Conservation (phyloP, 148 eudicot genomes). For the Rheum nobile region DNA sequence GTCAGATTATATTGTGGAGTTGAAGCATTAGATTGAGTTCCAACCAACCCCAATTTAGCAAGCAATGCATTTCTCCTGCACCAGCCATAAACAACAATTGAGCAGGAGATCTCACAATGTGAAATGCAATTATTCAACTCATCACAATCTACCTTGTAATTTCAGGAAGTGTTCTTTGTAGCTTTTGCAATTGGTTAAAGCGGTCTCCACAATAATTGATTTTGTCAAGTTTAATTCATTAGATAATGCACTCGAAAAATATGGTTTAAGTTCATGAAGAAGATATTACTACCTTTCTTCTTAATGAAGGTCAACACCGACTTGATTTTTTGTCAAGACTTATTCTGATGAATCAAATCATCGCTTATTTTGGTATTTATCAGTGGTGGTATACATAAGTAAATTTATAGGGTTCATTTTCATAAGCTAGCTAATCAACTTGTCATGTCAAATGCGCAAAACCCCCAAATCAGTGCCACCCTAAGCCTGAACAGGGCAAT, state of each 20-base stretch:
- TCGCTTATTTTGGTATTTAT: too few species aligned
- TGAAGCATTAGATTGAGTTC: constrained; percentile 63
- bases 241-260: constrained; percentile 6
- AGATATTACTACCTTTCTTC: constrained; percentile 58
- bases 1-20: constrained; percentile 20
- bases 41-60: constrained; percentile 49
- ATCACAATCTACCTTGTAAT: constrained; percentile 39
- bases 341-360: too few species aligned
- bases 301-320: constrained; percentile 80
- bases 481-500: too few species aligned
- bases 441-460: too few species aligned
- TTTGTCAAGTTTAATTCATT: constrained; percentile 23
- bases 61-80: constrained; percentile 66
- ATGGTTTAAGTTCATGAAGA: background rate
- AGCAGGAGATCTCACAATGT: too few species aligned
- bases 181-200: constrained; percentile 47
- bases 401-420: too few species aligned
- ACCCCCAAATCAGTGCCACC: too few species aligned
- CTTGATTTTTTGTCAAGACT: too few species aligned
- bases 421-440: too few species aligned
- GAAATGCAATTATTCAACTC: too few species aligned
- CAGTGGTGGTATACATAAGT: too few species aligned
- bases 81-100: too few species aligned
- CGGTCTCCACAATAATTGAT: constrained; percentile 63
- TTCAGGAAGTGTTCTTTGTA: constrained; percentile 46